Evolutionary conservation across 257 asterid genomes (phyloP).

Genomic region (Agastache rugosa): DNA sequence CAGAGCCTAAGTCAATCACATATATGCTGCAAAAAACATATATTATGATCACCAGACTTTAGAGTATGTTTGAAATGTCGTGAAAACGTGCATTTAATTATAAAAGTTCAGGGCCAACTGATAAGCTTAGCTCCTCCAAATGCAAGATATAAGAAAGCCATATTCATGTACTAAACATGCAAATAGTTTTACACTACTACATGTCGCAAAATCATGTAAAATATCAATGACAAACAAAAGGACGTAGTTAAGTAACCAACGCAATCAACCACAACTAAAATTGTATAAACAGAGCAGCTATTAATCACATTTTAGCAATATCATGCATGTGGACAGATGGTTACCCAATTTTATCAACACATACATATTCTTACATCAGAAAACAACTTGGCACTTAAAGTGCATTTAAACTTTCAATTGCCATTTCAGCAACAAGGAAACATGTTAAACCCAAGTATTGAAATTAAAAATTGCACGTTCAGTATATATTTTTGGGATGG

Average conservation of each 20-base stretch:
- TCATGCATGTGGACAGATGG: neutral
- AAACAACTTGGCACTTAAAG: conserved; percentile 8
- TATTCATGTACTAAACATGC: neutral
- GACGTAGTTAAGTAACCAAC: conserved; percentile 30
- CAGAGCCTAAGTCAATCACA: conserved; percentile 94
- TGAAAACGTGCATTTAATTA: neutral
- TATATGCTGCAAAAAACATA: conserved; percentile 71
- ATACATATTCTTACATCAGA: conserved; percentile 5
- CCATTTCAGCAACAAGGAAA: conserved; percentile 18
- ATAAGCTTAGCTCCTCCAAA: conserved; percentile 10
- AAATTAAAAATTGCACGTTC: conserved; percentile 9
- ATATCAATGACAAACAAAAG: conserved; percentile 15
- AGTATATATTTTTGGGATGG: conserved; percentile 7
- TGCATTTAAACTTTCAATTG: conserved; percentile 4
- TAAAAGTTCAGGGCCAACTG: neutral
- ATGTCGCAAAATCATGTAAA: conserved; percentile 20
- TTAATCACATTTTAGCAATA: conserved; percentile 3
- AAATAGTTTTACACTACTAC: conserved; percentile 5
- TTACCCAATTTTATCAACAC: conserved; percentile 17
- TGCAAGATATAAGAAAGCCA: conserved; percentile 20
- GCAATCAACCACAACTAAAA: conserved; percentile 22
- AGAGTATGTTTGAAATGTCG: conserved; percentile 1
- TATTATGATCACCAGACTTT: conserved; percentile 30
- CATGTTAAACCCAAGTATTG: conserved; percentile 7
- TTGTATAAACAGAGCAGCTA: neutral